Evolutionary conservation across 352 stramenopile species (phyloP).

Genomic region (Phytophthora agathidicida): DNA sequence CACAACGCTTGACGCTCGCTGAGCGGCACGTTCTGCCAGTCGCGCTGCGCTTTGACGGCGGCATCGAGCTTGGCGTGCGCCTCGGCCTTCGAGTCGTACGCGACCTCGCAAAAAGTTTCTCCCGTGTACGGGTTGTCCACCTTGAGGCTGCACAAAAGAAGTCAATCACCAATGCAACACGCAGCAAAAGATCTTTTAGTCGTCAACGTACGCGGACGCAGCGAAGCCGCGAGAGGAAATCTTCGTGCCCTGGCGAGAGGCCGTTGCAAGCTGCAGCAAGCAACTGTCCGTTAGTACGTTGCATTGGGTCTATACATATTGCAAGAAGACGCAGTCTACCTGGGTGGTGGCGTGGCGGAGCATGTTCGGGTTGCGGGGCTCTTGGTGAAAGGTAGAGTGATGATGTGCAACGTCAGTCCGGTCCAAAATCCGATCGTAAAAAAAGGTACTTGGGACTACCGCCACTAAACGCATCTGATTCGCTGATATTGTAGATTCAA

Average conservation of each 20-base stretch:
- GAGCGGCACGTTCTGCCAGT: conserved; percentile 65
- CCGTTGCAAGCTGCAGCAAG: conserved; percentile 20
- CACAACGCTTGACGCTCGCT: conserved; percentile 65
- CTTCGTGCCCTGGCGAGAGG: conserved; percentile 18
- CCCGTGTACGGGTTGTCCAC: conserved; percentile 84
- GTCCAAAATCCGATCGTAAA: neutral
- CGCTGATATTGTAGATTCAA: conserved; percentile 15
- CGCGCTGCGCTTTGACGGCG: conserved; percentile 56
- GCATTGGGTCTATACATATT: neutral
- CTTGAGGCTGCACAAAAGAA: conserved; percentile 54
- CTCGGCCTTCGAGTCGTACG: conserved; percentile 54
- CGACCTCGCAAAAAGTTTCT: conserved; percentile 67
- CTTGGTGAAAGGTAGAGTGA: conserved; percentile 18
- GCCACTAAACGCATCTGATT: conserved; percentile 25
- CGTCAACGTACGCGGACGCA: conserved; percentile 36
- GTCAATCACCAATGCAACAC: neutral
- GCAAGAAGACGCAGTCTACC: conserved; percentile 9
- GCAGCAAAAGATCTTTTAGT: neutral
- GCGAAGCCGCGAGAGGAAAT: conserved; percentile 35
- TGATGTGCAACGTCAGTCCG: conserved; percentile 20
- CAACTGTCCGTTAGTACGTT: neutral
- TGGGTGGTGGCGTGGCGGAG: conserved; percentile 26
- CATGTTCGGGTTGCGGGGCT: conserved; percentile 20
- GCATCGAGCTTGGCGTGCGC: conserved; percentile 67
- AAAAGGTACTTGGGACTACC: conserved; percentile 24